Evolutionary conservation across 2,329 filamentous ascomycete species (phyloP).

Genomic region (Rachicladosporium sp.): DNA sequence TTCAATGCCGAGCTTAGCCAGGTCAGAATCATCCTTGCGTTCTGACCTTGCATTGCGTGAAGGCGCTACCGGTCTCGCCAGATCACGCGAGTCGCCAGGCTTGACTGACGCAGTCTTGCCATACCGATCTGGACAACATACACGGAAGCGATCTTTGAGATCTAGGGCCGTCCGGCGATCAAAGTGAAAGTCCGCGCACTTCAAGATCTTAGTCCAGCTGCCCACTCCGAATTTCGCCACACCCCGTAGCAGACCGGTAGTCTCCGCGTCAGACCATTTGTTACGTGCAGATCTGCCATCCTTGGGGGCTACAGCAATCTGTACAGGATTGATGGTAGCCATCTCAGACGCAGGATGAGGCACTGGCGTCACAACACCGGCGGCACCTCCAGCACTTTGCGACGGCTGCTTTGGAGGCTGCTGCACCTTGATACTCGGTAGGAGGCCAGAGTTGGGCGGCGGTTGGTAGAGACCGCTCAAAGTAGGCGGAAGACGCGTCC

Average conservation of each 20-base stretch:
- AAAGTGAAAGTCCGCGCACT: conserved; percentile 45
- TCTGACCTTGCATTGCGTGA: conserved; percentile 11
- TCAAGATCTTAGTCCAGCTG: conserved; percentile 51
- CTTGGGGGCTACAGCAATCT: not conserved
- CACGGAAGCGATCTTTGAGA: conserved; percentile 45
- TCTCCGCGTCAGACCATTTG: conserved; percentile 53
- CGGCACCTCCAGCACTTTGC: not conserved
- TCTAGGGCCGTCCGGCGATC: conserved; percentile 48
- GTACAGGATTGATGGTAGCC: not conserved
- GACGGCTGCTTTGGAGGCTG: conserved; percentile 5
- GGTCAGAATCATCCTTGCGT: conserved; percentile 20
- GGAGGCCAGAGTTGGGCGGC: conserved; percentile 47
- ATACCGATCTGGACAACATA: conserved; percentile 18
- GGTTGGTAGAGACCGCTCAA: conserved; percentile 52
- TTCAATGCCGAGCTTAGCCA: conserved; percentile 35
- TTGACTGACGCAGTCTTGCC: not conserved
- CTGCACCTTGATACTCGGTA: conserved; percentile 45
- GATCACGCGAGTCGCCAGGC: no score
- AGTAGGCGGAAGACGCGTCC: conserved; percentile 34
- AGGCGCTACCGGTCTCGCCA: no score
- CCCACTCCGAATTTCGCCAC: conserved; percentile 51
- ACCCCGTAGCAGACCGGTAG: conserved; percentile 43
- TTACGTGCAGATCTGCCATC: conserved; percentile 23
- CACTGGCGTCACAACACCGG: no score
- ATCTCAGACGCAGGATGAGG: no score